A percentile compares a stretch with the other conserved stretches of the same genome.
These are phyloP conservation scores for Stagonosporopsis rhizophila DNA, from an alignment of 2,329 filamentous ascomycete species.

Conservation along the genomic window DNA sequence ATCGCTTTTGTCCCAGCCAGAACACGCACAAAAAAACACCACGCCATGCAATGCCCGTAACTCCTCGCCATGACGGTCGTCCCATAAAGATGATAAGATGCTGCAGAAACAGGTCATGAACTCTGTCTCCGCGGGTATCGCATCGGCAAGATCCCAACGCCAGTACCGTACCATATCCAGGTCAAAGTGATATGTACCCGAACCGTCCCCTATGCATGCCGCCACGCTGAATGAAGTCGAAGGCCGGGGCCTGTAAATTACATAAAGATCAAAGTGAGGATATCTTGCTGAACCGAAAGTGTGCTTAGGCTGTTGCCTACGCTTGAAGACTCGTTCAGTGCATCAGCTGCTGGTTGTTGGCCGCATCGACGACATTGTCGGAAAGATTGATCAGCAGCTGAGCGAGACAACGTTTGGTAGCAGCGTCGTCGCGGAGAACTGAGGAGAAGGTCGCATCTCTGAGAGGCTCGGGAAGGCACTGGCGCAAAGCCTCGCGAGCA, in stretches of 20 bases:
- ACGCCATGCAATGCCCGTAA: constrained; percentile 41
- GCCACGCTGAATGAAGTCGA: constrained; percentile 33
- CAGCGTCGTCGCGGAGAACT: constrained; percentile 93
- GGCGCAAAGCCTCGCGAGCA: constrained; percentile 89
- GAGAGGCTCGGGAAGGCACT: constrained; percentile 98
- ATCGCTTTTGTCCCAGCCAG: constrained; percentile 28
- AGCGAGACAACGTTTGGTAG: constrained; percentile 96
- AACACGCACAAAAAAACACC: constrained; percentile 13
- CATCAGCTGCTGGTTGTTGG: constrained; percentile 48
- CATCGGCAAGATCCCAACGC: constrained; percentile 37
- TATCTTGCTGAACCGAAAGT: constrained; percentile 8
- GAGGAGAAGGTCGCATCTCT: constrained; percentile 97
- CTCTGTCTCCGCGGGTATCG: constrained; percentile 39
- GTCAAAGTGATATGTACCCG: constrained; percentile 28
- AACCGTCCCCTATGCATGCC: constrained; percentile 23
- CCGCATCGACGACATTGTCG: constrained; percentile 74
- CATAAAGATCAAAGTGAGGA: constrained; percentile 25
- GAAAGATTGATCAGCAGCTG: constrained; percentile 96
- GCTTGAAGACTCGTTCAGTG: constrained; percentile 28
- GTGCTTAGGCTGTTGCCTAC: neutral
- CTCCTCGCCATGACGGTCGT: constrained; percentile 37
- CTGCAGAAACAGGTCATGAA: constrained; percentile 28
- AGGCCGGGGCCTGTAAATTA: constrained; percentile 33
- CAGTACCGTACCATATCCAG: constrained; percentile 33
- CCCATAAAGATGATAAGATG: constrained; percentile 34